Conservation (phyloP, 257 asterid species). For the Schizonepeta tenuifolia region DNA sequence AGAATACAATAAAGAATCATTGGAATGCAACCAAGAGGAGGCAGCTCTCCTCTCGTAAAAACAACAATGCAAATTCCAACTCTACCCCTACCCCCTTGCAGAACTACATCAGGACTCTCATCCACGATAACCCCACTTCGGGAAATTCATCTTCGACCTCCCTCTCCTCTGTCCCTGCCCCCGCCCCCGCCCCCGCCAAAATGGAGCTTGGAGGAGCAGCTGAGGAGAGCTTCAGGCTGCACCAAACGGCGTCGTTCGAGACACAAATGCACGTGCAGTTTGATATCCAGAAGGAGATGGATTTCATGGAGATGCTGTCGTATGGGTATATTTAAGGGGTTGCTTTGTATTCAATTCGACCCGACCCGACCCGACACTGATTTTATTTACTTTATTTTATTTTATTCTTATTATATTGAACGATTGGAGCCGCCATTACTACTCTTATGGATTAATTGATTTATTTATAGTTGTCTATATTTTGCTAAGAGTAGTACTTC, state of each 20-base stretch:
- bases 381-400: too few species aligned
- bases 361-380: too few species aligned
- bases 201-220: neutral
- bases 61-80: conserved; percentile 11
- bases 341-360: neutral
- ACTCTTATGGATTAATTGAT: neutral
- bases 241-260: conserved; percentile 34
- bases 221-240: conserved; percentile 34
- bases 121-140: conserved; percentile 24
- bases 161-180: conserved; percentile 6
- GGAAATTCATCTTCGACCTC: conserved; percentile 40
- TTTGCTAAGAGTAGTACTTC: neutral
- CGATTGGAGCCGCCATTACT: neutral
- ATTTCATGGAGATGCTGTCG: conserved; percentile 57
- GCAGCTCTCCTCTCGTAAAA: conserved; percentile 43
- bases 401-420: neutral
- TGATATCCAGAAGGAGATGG: conserved; percentile 58
- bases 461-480: neutral
- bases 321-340: conserved; percentile 40
- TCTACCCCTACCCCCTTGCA: conserved; percentile 43
- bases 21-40: conserved; percentile 70
- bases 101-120: conserved; percentile 52
- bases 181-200: neutral
- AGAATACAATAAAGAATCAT: conserved; percentile 67
- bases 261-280: conserved; percentile 44